These are phyloP conservation scores for Auricularia heimuer DNA, from an alignment of 768 basidiomycete genomes.

Conservation along the genomic window DNA sequence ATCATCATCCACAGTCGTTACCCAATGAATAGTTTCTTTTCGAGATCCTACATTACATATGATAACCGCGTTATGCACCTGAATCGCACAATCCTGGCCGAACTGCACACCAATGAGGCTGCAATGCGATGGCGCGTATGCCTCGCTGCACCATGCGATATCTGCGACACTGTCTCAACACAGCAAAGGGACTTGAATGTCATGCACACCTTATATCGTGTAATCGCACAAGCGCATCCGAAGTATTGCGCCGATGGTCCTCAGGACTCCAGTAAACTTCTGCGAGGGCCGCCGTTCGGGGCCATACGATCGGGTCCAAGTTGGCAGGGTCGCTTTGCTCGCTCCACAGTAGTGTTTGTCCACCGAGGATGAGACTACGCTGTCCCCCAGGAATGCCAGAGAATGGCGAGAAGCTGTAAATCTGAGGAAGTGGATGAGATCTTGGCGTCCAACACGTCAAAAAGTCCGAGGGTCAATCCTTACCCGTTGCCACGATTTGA, in stretches of 20 bases:
- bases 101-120: conserved; percentile 31
- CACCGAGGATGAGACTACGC: conserved; percentile 21
- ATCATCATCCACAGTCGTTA: too few relatives aligned
- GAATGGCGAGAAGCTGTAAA: conserved; percentile 20
- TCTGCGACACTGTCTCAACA: background rate
- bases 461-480: background rate
- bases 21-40: too few relatives aligned
- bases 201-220: conserved; percentile 23
- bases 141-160: conserved; percentile 18
- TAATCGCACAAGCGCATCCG: conserved; percentile 22
- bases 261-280: conserved; percentile 28
- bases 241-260: conserved; percentile 8
- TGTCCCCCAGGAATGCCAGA: conserved; percentile 13
- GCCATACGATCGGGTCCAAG: conserved; percentile 26
- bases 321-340: conserved; percentile 26
- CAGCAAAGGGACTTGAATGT: background rate
- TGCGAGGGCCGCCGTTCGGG: conserved; percentile 22
- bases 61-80: too few relatives aligned
- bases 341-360: conserved; percentile 22
- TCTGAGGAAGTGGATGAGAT: background rate
- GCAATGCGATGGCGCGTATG: conserved; percentile 21
- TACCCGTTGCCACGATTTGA: conserved; percentile 25
- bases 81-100: conserved; percentile 20
- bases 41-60: too few relatives aligned
- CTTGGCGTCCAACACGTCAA: too few relatives aligned